Conservation (phyloP, 305 asterid genomes). For the Galium porrigens region DNA sequence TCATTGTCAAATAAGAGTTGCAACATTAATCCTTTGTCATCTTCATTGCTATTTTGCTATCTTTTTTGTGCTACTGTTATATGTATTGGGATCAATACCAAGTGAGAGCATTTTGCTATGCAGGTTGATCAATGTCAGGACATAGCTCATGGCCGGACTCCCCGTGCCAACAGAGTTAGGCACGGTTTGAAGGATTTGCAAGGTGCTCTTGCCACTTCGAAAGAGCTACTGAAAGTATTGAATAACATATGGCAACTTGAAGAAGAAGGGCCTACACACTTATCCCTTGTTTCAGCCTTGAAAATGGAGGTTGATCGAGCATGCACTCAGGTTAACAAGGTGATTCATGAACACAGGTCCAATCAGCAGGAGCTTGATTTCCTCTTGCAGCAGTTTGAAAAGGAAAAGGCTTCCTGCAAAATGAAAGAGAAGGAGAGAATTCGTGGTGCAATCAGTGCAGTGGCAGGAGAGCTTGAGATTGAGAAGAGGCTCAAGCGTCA, state of each 20-base stretch:
- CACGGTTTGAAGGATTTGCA: conserved; percentile 48
- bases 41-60: not conserved
- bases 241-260: conserved; percentile 35
- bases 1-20: not conserved
- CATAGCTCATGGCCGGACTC: conserved; percentile 27
- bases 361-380: conserved; percentile 34
- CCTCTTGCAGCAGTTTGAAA: conserved; percentile 40
- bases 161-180: conserved; percentile 26
- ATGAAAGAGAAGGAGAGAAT: conserved; percentile 54
- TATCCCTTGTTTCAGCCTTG: conserved; percentile 55
- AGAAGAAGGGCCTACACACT: conserved; percentile 36
- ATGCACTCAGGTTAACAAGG: conserved; percentile 28
- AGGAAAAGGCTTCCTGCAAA: conserved; percentile 45
- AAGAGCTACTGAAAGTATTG: conserved; percentile 55
- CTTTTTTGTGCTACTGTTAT: not conserved
- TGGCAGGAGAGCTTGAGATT: conserved; percentile 47
- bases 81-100: conserved; percentile 2
- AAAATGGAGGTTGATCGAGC: conserved; percentile 62
- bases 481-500: conserved; percentile 76
- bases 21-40: not conserved
- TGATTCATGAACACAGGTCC: conserved; percentile 40
- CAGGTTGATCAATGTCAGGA: conserved; percentile 42
- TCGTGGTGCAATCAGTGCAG: conserved; percentile 36
- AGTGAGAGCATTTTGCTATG: conserved; percentile 12
- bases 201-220: conserved; percentile 52